Percentiles rank a stretch among this genome's conserved stretches.
Evolutionary conservation across 768 basidiomycete species (phyloP).

Genomic region (Pulveroboletus sp.): DNA sequence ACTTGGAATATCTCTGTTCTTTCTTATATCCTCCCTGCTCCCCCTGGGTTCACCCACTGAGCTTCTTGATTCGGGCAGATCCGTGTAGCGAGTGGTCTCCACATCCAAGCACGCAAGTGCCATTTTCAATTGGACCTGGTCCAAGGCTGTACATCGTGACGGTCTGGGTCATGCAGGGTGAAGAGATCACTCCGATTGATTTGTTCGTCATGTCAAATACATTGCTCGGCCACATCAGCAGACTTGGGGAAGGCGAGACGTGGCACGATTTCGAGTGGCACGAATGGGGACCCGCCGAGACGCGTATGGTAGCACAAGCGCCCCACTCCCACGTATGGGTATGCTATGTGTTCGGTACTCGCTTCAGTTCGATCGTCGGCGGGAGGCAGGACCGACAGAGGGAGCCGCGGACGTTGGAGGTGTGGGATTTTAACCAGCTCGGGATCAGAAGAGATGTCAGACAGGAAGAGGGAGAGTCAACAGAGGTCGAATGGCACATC

Average conservation of each 20-base stretch:
- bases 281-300: slow-evolving; percentile 48
- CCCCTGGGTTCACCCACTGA: slow-evolving; percentile 24
- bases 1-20: slow-evolving; percentile 33
- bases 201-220: slow-evolving; percentile 43
- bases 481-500: slow-evolving; percentile 22
- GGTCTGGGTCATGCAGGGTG: slow-evolving; percentile 34
- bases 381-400: slow-evolving; percentile 9
- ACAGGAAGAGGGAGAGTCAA: slow-evolving; percentile 1
- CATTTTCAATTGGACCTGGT: slow-evolving; percentile 42
- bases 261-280: slow-evolving; percentile 39
- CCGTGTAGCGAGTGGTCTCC: slow-evolving; percentile 47
- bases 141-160: slow-evolving; percentile 47
- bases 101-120: slow-evolving; percentile 32
- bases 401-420: slow-evolving; percentile 27
- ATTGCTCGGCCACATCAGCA: slow-evolving; percentile 27
- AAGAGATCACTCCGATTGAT: slow-evolving; percentile 31
- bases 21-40: slow-evolving; percentile 42
- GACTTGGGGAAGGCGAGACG: slow-evolving; percentile 12
- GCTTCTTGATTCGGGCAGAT: slow-evolving; percentile 49
- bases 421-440: slow-evolving; percentile 53
- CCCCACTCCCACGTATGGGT: slow-evolving; percentile 48
- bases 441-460: slow-evolving; percentile 30
- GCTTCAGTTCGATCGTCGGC: slow-evolving; percentile 34
- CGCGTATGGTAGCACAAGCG: slow-evolving; percentile 39
- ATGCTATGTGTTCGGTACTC: slow-evolving; percentile 53